A percentile compares a stretch with the other conserved stretches of the same genome.
Evolutionary conservation across 176 grass and related monocot species (phyloP).

Genomic region (Triticum timopheevii): DNA sequence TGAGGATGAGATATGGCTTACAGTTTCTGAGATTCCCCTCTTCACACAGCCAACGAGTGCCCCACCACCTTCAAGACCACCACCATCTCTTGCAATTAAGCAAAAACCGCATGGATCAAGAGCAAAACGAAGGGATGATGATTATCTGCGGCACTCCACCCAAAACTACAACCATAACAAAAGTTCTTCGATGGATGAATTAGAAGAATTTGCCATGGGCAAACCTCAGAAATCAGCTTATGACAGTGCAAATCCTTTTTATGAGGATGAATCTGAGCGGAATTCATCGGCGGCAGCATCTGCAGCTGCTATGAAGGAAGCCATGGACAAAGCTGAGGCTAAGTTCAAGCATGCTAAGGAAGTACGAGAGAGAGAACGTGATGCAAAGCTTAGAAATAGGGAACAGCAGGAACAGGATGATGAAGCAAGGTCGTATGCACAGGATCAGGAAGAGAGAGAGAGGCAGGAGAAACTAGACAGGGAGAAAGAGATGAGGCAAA

Average conservation of each 20-base stretch:
- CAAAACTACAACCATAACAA: conserved; percentile 56
- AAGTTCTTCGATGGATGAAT: conserved; percentile 69
- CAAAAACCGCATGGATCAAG: conserved; percentile 38
- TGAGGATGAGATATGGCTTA: conserved; percentile 84
- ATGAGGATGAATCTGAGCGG: conserved; percentile 61
- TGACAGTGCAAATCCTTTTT: conserved; percentile 48
- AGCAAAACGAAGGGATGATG: conserved; percentile 50
- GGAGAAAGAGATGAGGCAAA: conserved; percentile 51
- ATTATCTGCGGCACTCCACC: conserved; percentile 28
- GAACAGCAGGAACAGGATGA: conserved; percentile 47
- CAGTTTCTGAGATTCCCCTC: conserved; percentile 95
- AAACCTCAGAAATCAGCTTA: conserved; percentile 52
- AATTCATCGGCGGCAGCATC: conserved; percentile 72
- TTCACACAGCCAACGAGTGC: conserved; percentile 91
- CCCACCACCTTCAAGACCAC: conserved; percentile 78
- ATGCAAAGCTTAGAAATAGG: conserved; percentile 65
- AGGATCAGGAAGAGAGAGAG: conserved; percentile 48
- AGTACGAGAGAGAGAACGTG: conserved; percentile 75
- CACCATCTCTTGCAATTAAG: conserved; percentile 70
- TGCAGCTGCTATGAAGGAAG: conserved; percentile 94
- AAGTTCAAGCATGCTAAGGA: conserved; percentile 96
- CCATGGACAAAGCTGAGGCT: conserved; percentile 92
- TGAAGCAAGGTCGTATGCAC: conserved; percentile 33
- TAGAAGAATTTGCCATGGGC: conserved; percentile 80
- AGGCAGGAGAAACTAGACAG: conserved; percentile 43